Evolutionary conservation across 352 stramenopile species (phyloP), one percentile per base, ranked within the genome.

Genomic region (Pythium aphanidermatum): DNA sequence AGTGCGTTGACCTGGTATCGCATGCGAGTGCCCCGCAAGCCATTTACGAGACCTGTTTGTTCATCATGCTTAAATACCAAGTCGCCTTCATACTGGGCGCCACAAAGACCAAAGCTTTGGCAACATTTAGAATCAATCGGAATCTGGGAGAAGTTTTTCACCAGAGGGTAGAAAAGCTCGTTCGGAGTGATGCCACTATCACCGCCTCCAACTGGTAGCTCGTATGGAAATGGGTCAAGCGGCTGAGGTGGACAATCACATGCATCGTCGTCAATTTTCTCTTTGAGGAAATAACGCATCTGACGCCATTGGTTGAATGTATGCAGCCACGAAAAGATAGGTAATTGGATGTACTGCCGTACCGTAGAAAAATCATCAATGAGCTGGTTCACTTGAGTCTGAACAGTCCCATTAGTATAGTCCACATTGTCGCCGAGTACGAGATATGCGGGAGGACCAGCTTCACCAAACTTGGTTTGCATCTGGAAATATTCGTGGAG

Each of bases 61-160:
- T 41, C 24, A 6, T 70, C 49, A 2, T 38, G 54, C 9, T 50
- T 57, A 43, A 96, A 95, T 20, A 92, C 67, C 8, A 96, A 76
- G 51, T 96, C 84, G 27, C 60, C 74, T 48, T 78, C 70, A 55
- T 86, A 96, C 47, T 95, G 86, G 1, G 75, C 84, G 17, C 84
- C 84, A 45, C 86, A 96, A 6, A 95, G 60, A 6, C 86, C 83
- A 55, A 90, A 91, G 43, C 79, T 74, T 42, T 95, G 83, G 49
- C 86, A 96, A 46, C 86, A 96, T 39, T 85, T 70, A 23, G 82
- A 95, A 45, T 95, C 84, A 46, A 96, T 95, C 6, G 72, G 66
- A 34, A 95, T 95, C 6, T 58, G 52, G 23, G 88, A 86, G 34
- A 96, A 96, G 19, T 78, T 91, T 35, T 88, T 65, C 30, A 94